phyloP scores from a whole-genome alignment of 306 rosid species.

The Begonia fuchsioides region DNA sequence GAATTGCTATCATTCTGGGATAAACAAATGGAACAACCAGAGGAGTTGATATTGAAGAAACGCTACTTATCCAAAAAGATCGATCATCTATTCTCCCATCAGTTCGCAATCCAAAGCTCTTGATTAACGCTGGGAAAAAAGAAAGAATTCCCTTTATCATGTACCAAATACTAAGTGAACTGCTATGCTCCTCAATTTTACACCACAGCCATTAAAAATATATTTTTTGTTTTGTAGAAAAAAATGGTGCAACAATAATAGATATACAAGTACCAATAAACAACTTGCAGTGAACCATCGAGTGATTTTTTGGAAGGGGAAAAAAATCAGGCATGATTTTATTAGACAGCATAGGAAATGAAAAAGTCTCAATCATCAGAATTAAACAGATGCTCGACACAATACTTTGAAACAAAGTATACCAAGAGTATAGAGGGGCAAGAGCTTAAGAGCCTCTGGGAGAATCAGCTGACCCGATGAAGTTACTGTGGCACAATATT shows the following conservation, averaged over 20 bases:
- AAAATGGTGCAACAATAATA: no score
- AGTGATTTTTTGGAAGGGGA: no score
- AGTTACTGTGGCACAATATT: constrained; percentile 90
- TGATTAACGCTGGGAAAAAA: constrained; percentile 59
- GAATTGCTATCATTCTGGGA: constrained; percentile 85
- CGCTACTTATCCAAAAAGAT: constrained; percentile 78
- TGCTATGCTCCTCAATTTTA: no score
- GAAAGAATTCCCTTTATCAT: constrained; percentile 16
- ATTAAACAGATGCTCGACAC: no score
- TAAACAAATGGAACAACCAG: constrained; percentile 89
- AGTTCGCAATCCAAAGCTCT: constrained; percentile 65
- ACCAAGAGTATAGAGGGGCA: constrained; percentile 92
- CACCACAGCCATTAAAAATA: no score
- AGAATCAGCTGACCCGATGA: constrained; percentile 97
- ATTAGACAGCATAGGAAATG: no score
- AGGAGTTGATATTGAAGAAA: constrained; percentile 65
- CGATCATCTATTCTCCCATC: constrained; percentile 90
- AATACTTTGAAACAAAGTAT: constrained; percentile 5
- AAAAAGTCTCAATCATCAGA: no score
- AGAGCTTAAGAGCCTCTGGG: constrained; percentile 97
- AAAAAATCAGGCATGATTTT: no score
- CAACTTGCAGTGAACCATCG: no score
- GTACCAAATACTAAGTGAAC: background rate
- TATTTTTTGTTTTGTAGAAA: no score
- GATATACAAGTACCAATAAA: no score